Evolutionary conservation across 495 filamentous ascomycete species (phyloP).

Genomic region (Rhypophila decipiens): DNA sequence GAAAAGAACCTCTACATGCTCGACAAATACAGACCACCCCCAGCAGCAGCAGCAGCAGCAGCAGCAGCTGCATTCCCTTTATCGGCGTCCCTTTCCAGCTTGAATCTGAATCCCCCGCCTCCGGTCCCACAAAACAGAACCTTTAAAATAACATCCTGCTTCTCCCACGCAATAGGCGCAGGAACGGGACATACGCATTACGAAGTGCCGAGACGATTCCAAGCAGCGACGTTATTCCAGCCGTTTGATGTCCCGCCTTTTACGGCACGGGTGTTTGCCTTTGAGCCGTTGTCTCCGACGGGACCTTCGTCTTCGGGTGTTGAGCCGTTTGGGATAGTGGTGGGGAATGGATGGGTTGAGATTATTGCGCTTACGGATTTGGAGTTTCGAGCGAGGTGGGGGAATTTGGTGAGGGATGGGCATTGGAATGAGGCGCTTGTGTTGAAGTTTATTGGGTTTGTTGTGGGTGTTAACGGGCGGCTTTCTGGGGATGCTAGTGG

Average conservation of each 20-base stretch:
- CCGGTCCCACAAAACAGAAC: background rate
- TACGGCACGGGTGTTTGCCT: constrained; percentile 12
- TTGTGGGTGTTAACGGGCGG: background rate
- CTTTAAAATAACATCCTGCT: constrained; percentile 17
- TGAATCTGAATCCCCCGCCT: no score
- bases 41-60: constrained; percentile 1
- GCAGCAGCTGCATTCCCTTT: no score
- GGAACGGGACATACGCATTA: constrained; percentile 13
- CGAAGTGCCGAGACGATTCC: constrained; percentile 14
- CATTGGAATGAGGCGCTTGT: constrained; percentile 10
- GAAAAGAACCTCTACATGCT: constrained; percentile 17
- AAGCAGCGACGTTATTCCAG: constrained; percentile 6
- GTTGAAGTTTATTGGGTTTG: constrained; percentile 8
- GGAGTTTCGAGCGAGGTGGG: constrained; percentile 8
- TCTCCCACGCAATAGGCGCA: constrained; percentile 16
- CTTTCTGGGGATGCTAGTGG: background rate
- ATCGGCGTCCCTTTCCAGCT: no score
- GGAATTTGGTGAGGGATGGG: constrained; percentile 12
- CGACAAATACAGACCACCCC: constrained; percentile 6
- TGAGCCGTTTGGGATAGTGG: constrained; percentile 11
- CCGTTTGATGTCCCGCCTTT: constrained; percentile 16
- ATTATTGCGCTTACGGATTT: constrained; percentile 7
- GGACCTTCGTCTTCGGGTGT: background rate
- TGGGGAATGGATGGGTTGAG: constrained; percentile 17
- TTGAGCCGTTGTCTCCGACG: constrained; percentile 6